A percentile compares a stretch with the other conserved stretches of the same genome.
Conservation (phyloP, 2,329 filamentous ascomycete species). For the Paecilomyces fulvus region DNA sequence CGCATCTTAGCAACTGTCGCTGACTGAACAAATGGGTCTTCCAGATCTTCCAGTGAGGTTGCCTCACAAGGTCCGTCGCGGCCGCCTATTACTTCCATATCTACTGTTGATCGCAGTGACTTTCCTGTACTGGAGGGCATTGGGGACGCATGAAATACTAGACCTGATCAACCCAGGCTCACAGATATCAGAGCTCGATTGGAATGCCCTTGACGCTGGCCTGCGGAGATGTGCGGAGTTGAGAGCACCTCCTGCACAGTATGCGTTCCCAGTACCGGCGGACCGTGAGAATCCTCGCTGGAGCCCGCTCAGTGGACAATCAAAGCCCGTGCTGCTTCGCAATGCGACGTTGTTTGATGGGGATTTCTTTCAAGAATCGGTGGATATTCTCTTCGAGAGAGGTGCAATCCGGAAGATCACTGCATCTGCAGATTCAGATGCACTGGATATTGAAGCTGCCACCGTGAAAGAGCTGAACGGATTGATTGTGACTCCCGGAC, state of each 20-base stretch:
- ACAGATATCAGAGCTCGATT: constrained; percentile 4
- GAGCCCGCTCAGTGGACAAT: constrained; percentile 31
- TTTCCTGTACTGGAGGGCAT: neutral
- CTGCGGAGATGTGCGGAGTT: constrained; percentile 18
- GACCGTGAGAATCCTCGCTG: constrained; percentile 32
- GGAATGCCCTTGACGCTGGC: constrained; percentile 6
- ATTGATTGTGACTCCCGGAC: constrained; percentile 55
- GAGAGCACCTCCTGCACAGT: constrained; percentile 13
- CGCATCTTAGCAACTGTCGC: neutral
- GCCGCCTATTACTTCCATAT: neutral
- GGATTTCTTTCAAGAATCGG: constrained; percentile 20
- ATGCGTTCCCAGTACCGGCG: constrained; percentile 9
- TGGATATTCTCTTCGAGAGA: constrained; percentile 33
- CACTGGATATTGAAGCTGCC: neutral
- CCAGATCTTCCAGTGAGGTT: neutral
- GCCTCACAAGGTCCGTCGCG: neutral
- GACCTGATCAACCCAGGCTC: constrained; percentile 5
- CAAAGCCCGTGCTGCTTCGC: constrained; percentile 26
- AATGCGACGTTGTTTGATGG: constrained; percentile 41
- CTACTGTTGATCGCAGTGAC: neutral
- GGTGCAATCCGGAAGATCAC: constrained; percentile 36
- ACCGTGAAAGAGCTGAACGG: constrained; percentile 29
- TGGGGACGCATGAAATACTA: neutral
- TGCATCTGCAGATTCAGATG: neutral
- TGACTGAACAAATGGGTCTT: neutral